Evolutionary conservation across 805 yeast genomes (phyloP).

Genomic region (Scheffersomyces spartinae): DNA sequence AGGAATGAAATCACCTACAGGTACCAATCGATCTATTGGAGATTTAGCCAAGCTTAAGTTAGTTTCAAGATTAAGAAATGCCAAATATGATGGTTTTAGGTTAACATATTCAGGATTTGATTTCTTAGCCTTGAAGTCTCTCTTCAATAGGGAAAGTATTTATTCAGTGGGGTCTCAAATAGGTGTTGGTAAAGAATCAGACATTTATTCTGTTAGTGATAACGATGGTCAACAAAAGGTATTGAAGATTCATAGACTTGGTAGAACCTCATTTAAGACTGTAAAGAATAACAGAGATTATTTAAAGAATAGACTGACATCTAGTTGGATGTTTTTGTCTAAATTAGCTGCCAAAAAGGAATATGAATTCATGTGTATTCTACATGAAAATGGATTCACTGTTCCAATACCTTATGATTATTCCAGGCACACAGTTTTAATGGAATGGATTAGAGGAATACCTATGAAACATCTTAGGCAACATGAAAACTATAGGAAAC

Average conservation of each 20-base stretch:
- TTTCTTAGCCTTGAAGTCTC: constrained; percentile 77
- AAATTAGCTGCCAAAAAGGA: constrained; percentile 88
- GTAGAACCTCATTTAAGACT: constrained; percentile 85
- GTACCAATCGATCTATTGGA: constrained; percentile 67
- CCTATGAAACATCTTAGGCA: constrained; percentile 77
- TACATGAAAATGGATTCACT: constrained; percentile 62
- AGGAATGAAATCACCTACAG: constrained; percentile 62
- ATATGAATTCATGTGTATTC: constrained; percentile 72
- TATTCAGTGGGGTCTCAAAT: constrained; percentile 77
- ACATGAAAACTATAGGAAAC: constrained; percentile 54
- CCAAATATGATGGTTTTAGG: constrained; percentile 90
- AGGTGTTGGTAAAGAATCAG: constrained; percentile 97
- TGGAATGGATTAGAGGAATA: constrained; percentile 85
- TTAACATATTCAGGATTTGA: constrained; percentile 86
- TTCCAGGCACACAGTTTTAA: constrained; percentile 83
- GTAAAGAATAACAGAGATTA: constrained; percentile 94
- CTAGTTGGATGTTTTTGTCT: constrained; percentile 88
- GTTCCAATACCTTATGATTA: constrained; percentile 87
- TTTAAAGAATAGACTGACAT: constrained; percentile 55
- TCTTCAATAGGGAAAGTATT: constrained; percentile 62
- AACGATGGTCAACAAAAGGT: constrained; percentile 53
- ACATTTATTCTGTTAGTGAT: constrained; percentile 76
- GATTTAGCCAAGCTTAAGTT: constrained; percentile 82
- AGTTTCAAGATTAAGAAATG: constrained; percentile 70
- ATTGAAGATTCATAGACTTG: constrained; percentile 83